Evolutionary conservation across 441 rosid species (phyloP).

Genomic region (Flueggea neowawraea): DNA sequence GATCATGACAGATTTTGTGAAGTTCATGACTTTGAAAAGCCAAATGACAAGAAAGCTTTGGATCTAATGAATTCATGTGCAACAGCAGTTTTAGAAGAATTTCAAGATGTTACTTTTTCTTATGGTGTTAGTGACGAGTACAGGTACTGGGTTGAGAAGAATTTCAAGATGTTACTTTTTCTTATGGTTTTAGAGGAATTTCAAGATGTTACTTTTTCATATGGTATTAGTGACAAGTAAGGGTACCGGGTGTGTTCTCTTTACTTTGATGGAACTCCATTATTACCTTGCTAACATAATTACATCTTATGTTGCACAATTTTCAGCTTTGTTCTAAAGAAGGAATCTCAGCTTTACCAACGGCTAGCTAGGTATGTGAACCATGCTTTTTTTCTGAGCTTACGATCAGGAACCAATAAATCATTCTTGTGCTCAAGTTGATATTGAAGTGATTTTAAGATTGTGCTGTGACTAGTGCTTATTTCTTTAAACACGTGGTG

Average conservation of each 20-base stretch:
- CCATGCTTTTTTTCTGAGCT: not conserved
- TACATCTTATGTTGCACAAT: conserved; percentile 13
- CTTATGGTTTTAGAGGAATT: conserved; percentile 50
- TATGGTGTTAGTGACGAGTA: conserved; percentile 97
- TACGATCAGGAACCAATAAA: not conserved
- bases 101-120: conserved; percentile 61
- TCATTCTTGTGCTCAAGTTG: too few species aligned
- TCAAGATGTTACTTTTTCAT: conserved; percentile 63
- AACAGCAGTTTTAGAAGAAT: conserved; percentile 64
- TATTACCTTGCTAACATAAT: conserved; percentile 8
- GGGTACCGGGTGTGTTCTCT: conserved; percentile 50
- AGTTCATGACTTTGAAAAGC: conserved; percentile 87
- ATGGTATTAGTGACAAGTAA: conserved; percentile 95
- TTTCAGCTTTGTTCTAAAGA: conserved; percentile 80
- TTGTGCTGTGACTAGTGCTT: too few species aligned
- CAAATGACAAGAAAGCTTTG: conserved; percentile 85
- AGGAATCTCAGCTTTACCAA: conserved; percentile 50
- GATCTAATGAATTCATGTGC: conserved; percentile 96
- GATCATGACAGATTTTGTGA: conserved; percentile 75
- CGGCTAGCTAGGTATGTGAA: conserved; percentile 61
- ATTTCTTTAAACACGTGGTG: too few species aligned
- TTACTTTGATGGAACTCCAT: conserved; percentile 8
- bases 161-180: conserved; percentile 50
- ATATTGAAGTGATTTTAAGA: too few species aligned
- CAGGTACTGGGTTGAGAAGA: conserved; percentile 55